Evolutionary conservation across 2,329 filamentous ascomycete species (phyloP).

Genomic region (Phialophora chinensis): DNA sequence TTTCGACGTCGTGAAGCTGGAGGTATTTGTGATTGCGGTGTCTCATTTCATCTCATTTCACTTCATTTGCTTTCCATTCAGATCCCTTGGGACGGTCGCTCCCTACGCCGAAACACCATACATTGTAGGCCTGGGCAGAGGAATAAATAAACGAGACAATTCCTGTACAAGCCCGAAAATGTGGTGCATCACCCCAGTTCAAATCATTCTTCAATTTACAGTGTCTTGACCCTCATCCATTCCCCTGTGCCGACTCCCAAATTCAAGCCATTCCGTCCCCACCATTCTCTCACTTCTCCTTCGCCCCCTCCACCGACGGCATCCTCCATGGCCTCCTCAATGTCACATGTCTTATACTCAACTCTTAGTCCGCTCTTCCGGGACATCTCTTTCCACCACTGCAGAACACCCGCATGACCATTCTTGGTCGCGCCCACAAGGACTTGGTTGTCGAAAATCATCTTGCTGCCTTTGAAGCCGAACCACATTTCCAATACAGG

Average conservation of each 20-base stretch:
- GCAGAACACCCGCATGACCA: conserved; percentile 80
- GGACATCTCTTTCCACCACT: conserved; percentile 73
- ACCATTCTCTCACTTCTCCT: conserved; percentile 79
- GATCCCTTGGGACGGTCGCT: background rate
- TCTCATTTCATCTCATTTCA: background rate
- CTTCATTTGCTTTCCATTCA: background rate
- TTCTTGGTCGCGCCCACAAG: conserved; percentile 87
- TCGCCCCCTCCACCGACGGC: conserved; percentile 73
- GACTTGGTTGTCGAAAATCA: conserved; percentile 82
- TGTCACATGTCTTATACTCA: conserved; percentile 93
- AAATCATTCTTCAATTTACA: conserved; percentile 52
- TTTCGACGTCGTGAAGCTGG: background rate
- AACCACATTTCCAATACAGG: conserved; percentile 84
- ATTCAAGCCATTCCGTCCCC: conserved; percentile 83
- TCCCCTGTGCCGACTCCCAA: conserved; percentile 81
- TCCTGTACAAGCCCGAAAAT: background rate
- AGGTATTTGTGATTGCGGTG: background rate
- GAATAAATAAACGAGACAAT: no score
- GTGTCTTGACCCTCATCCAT: conserved; percentile 82
- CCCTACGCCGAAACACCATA: background rate
- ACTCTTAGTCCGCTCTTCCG: conserved; percentile 73
- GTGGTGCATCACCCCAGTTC: background rate
- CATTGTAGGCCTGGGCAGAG: background rate
- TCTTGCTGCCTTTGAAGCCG: conserved; percentile 72
- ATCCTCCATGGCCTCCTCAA: conserved; percentile 92